Evolutionary conservation across 2,329 filamentous ascomycete species (phyloP), one percentile per base, ranked within the genome.

Genomic region (Corniculantispora saksenae): DNA sequence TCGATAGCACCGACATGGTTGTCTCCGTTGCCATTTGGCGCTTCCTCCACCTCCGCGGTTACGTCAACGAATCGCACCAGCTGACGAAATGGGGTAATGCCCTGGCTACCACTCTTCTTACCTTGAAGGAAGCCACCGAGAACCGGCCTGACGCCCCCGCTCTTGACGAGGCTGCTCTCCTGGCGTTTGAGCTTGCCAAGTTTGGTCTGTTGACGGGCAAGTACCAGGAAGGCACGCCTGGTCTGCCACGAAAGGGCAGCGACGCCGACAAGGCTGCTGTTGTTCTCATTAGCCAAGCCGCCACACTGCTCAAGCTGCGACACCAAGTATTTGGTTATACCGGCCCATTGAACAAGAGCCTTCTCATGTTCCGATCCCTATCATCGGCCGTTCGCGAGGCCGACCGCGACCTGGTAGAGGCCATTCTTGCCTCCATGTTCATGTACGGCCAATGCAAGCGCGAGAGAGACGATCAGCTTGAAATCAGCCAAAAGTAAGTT

Each of bases 281-380:
- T 53, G 84, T 95, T 63, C 84, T 99, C 53, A 89, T 98, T 71
- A 95, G 93, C 70, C 90, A 95, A 47, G 90, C 94, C 67, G 92
- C 94, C 17, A 93, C 91, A 61, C 82, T 98, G 65, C 86, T 93
- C 60, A 92, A 91, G 73, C 83, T 98, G 67, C 87, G 89, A 38
- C 95, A 99, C 75, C 86, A 92, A 70, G 84, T 86, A 3, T 94
- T 94, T 70, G 95, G 95, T 35, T 99, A 97, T 78, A 97, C 94
- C 2, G 95, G 95, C 0, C 94, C 95, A 1, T 84, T 99, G 1
- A 97, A 93, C 82, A 90, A 95, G 77, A 93, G 94, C 70, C 83
- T 97, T 61, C 84, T 99, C 50, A 89, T 89, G 29, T 99, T 94
- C 81, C 91, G 93, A 67, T 94, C 93, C 1, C 83, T 98, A 65